Percentiles rank a stretch among this genome's conserved stretches.
phyloP scores from a whole-genome alignment of 371 early-diverging fungal species.

The Coemansia sp. region DNA sequence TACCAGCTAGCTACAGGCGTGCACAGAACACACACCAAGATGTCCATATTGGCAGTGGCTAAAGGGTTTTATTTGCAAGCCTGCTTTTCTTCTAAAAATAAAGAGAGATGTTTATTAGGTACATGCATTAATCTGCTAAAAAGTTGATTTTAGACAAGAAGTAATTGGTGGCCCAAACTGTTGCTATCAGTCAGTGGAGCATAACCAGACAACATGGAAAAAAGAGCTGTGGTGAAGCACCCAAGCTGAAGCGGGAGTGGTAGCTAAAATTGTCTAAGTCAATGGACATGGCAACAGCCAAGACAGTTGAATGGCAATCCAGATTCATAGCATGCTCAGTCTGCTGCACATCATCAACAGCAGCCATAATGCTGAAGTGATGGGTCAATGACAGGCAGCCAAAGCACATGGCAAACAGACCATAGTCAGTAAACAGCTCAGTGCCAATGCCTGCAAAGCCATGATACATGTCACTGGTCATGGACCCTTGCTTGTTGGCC shows the following conservation, averaged over 20 bases:
- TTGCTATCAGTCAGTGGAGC: background rate
- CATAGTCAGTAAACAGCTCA: conserved; percentile 89
- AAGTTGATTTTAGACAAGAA: too few relatives aligned
- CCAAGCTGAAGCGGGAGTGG: conserved; percentile 57
- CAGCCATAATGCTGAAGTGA: conserved; percentile 45
- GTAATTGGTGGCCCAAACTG: too few relatives aligned
- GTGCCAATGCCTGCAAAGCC: conserved; percentile 86
- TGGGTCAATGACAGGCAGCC: conserved; percentile 52
- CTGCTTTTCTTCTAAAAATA: too few relatives aligned
- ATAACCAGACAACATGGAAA: conserved; percentile 5
- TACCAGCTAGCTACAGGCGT: too few relatives aligned
- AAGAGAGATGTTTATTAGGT: too few relatives aligned
- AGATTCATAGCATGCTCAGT: conserved; percentile 60
- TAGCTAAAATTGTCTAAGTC: conserved; percentile 91
- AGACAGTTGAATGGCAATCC: conserved; percentile 80
- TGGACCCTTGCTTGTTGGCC: conserved; percentile 60
- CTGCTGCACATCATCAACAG: background rate
- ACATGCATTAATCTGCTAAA: too few relatives aligned
- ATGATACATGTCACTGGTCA: conserved; percentile 68
- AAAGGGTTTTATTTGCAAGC: too few relatives aligned
- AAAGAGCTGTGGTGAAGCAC: conserved; percentile 5
- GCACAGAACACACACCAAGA: too few relatives aligned
- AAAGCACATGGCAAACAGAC: conserved; percentile 79
- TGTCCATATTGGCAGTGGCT: too few relatives aligned
- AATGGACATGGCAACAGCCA: conserved; percentile 83